Evolutionary conservation across 2,329 filamentous ascomycete species (phyloP).

Genomic region (Venturiaceae sp.): DNA sequence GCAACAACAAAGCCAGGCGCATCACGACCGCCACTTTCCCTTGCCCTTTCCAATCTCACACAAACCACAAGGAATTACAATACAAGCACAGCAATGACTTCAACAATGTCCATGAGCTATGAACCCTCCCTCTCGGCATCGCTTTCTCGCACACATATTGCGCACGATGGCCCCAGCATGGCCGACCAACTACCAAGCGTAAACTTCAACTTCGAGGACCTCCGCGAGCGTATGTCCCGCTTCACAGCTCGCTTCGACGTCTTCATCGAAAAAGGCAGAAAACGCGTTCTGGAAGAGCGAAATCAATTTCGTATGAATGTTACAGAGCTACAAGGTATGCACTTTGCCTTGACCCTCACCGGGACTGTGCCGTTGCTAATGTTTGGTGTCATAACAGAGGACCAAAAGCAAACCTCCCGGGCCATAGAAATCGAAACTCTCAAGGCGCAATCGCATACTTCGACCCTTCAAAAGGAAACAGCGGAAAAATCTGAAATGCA

Average conservation of each 20-base stretch:
- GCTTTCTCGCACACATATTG: conserved; percentile 45
- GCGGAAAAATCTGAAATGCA: conserved; percentile 61
- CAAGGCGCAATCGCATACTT: conserved; percentile 60
- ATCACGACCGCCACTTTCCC: neutral
- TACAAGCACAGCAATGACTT: neutral
- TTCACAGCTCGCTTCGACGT: conserved; percentile 87
- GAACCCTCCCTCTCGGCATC: conserved; percentile 61
- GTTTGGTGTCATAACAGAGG: conserved; percentile 49
- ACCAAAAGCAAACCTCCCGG: conserved; percentile 79
- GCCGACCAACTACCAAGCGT: conserved; percentile 75
- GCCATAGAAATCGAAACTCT: conserved; percentile 75
- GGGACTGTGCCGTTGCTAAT: neutral
- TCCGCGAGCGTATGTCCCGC: conserved; percentile 88
- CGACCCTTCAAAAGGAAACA: conserved; percentile 66
- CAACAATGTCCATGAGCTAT: conserved; percentile 30
- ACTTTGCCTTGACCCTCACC: neutral
- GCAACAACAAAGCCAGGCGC: neutral
- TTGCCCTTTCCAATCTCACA: neutral
- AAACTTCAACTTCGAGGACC: conserved; percentile 91
- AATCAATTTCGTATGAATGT: conserved; percentile 90
- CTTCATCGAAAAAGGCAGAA: conserved; percentile 86
- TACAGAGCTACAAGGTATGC: conserved; percentile 76
- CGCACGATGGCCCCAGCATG: conserved; percentile 49
- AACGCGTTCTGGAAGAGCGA: conserved; percentile 81
- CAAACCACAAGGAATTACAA: no score